Conservation (phyloP, 179 eudicot species). For the Spinacia oleracea region DNA sequence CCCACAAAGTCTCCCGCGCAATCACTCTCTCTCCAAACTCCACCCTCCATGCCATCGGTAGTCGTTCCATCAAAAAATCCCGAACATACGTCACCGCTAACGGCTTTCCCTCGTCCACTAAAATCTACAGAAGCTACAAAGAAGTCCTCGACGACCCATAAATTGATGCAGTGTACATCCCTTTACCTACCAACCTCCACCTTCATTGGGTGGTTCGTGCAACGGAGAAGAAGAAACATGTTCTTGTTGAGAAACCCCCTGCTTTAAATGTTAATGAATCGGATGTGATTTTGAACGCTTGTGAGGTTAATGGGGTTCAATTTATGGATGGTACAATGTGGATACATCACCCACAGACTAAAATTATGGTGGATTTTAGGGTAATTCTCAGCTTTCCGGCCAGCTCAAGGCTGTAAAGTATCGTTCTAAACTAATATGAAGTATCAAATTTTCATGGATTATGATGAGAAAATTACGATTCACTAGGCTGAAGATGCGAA, state of each 20-base stretch:
- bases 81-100: conserved; percentile 27
- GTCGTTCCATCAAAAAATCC: conserved; percentile 42
- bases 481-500: no score
- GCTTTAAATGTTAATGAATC: conserved; percentile 33
- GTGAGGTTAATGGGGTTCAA: conserved; percentile 39
- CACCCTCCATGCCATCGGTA: conserved; percentile 32
- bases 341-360: conserved; percentile 43
- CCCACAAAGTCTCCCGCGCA: conserved; percentile 38
- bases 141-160: conserved; percentile 35
- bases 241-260: conserved; percentile 40
- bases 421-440: no score
- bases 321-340: conserved; percentile 55
- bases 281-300: conserved; percentile 33
- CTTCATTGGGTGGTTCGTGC: conserved; percentile 38
- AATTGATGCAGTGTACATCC: conserved; percentile 41
- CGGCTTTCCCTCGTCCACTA: conserved; percentile 24
- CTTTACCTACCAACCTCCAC: conserved; percentile 45
- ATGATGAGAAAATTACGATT: no score
- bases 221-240: conserved; percentile 35
- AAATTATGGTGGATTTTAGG: conserved; percentile 25
- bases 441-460: no score
- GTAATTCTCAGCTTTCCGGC: conserved; percentile 33
- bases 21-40: conserved; percentile 29
- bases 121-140: conserved; percentile 40
- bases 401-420: conserved; percentile 37